A percentile compares a stretch with the other conserved stretches of the same genome.
Conservation (phyloP, 1,284 basidiomycete genomes). For the Ustilago curta region DNA sequence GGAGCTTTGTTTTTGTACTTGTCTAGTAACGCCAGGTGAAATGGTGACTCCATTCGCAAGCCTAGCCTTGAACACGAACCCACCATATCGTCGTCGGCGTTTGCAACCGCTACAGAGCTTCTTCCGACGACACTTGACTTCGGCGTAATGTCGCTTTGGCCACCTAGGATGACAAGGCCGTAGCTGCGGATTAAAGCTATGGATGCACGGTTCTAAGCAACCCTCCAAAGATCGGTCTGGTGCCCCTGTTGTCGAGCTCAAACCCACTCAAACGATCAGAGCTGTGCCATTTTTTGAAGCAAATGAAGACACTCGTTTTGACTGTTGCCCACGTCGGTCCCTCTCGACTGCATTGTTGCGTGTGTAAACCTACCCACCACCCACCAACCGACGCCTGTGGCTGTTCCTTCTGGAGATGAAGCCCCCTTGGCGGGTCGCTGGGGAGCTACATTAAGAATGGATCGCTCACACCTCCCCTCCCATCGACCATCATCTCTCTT, state of each 20-base stretch:
- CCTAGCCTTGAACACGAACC: too few species aligned
- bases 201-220: background rate
- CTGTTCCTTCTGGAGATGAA: background rate
- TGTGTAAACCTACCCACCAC: background rate
- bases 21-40: too few species aligned
- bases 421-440: too few species aligned
- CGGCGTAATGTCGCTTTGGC: too few species aligned
- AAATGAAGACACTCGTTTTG: constrained; percentile 9
- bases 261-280: background rate
- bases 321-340: background rate
- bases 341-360: background rate
- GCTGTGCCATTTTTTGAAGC: background rate
- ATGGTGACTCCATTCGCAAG: too few species aligned
- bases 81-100: too few species aligned
- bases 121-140: too few species aligned
- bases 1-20: background rate
- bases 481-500: constrained; percentile 1
- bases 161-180: too few species aligned
- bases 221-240: background rate
- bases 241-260: constrained; percentile 3
- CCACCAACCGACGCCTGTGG: constrained; percentile 3
- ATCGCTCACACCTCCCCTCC: background rate
- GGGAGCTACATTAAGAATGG: background rate
- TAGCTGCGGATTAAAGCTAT: background rate
- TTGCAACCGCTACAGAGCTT: too few species aligned